Base-by-base conservation (phyloP, 805 yeast genomes). In the Wickerhamomyces pijperi region DNA sequence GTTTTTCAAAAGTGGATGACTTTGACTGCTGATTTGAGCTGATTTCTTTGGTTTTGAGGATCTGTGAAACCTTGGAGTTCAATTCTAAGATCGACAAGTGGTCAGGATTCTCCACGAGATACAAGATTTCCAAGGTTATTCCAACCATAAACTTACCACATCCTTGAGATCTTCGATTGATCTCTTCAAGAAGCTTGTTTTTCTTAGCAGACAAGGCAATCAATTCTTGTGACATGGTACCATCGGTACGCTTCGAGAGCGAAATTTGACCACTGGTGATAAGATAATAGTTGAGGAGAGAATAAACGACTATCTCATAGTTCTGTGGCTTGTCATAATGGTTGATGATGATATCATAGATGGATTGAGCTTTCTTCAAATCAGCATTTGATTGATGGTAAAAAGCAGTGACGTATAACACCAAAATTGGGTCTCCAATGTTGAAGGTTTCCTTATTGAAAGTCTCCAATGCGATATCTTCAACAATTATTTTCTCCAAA, bases 71-170 rank as follows among this genome's bases (percentile, higher is more conserved):
- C 13, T 36, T 23, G 20, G 40, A 29, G n/a, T 39, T 44, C 15
- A 50, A 46, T 14, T 46, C 43, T 6, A 49, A 29, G 5, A 39
- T 45, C 1, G 55, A 45, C 4, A 37, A 9, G n/a, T 42, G 39
- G 6, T 37, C 18, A 28, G 43, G 37, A 28, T 50, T 51, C 37
- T 39, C 45, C 5, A 53, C 17, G 7, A 51, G 31, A 2, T 28
- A 3, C 2, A 51, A 20, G 4, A 49, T 32, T 13, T 41, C 37
- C 3, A 40, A 16, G 2, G 49, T 46, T 5, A 43, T 20, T 3
- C 37, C 37, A 9, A 51, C 14, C 16, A 53, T 38, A 19, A 44
- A 46, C 23, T 42, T 53, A 8, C 36, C 14, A 3, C 32, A 12
- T 3, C 36, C 14, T 1, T 47, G 32, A 3, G 49, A 17, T 9